Base-by-base conservation (phyloP, 2,329 filamentous ascomycete genomes). In the Pseudogymnoascus sp. region DNA sequence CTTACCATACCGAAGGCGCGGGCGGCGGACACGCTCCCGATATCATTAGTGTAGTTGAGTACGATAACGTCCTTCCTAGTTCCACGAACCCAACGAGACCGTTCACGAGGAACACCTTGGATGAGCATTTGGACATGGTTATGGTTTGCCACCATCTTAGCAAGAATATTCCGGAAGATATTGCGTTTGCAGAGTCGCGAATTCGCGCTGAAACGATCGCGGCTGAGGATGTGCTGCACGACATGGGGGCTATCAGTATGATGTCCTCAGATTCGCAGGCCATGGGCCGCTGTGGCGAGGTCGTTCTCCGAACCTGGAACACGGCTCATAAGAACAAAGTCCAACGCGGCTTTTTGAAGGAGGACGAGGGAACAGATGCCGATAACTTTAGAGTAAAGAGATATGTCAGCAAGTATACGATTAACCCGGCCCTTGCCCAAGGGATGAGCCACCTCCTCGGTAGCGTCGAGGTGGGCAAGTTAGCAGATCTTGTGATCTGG, bases 91-190 rank as follows among this genome's bases (percentile, higher is more conserved):
- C 93, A 0, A 97, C 93, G 1, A 82, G 93, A 1, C 93, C 93
- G 0, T 97, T 87, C 76, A 97, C 93, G 1, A 81, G 83, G 68
- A 97, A 97, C 78, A 97, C 93, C 0, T 83, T 97, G 0, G 93
- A 97, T 72, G 93, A 97, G 76, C 93, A 97, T 77, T 84, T 97
- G 12, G 93, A 97, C 78, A 97, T 97, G 93, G 80, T 97, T 57
- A 97, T 97, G 93, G 91, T 96, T 39, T 97, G 93, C 79, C 93
- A 97, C 75, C 93, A 97, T 73, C 80, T 97, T 8, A 92, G 87
- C 62, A 91, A 90, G 75, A 87, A 96, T 76, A 97, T 97, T 65
- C 91, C 93, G 64, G 93, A 97, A 77, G 93, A 97, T 73, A 89
- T 97, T 12, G 92, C 93, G 1, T 97, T 97, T 72, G 93, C 93